Percentiles rank a stretch among this genome's conserved stretches.
Conservation (phyloP, 2,329 filamentous ascomycete genomes). For the Pseudopyrenochaeta lycopersici region DNA sequence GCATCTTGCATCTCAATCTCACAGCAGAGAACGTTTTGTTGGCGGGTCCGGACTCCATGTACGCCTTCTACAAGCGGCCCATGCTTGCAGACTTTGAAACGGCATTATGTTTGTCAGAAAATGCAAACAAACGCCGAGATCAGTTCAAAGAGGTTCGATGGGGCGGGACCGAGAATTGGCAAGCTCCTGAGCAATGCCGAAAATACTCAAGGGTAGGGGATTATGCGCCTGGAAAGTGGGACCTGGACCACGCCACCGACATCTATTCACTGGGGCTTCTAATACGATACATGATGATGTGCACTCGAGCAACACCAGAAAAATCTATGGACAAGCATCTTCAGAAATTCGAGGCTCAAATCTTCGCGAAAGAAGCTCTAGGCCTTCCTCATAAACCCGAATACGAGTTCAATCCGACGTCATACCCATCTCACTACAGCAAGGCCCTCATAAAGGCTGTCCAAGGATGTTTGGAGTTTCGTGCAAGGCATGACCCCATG, state of each 20-base stretch:
- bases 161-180: not conserved
- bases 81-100: conserved; percentile 4
- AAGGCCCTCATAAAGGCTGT: not conserved
- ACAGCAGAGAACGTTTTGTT: conserved; percentile 4
- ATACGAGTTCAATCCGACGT: not conserved
- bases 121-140: not conserved
- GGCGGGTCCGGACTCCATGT: not conserved
- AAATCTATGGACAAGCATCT: not conserved
- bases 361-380: not conserved
- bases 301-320: not conserved
- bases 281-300: conserved; percentile 11
- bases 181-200: not conserved
- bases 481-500: not conserved
- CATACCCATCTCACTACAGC: not conserved
- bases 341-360: not conserved
- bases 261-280: conserved; percentile 1
- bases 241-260: not conserved
- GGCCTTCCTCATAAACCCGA: not conserved
- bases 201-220: not conserved
- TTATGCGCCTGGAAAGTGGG: not conserved
- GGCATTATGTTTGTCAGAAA: not conserved
- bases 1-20: conserved; percentile 4
- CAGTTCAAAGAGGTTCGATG: not conserved
- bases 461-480: not conserved
- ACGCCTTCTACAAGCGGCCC: conserved; percentile 5